Percentiles rank a stretch among this genome's conserved stretches.
Evolutionary conservation across 495 filamentous ascomycete species (phyloP).

Genomic region (Cladorrhinum samala): DNA sequence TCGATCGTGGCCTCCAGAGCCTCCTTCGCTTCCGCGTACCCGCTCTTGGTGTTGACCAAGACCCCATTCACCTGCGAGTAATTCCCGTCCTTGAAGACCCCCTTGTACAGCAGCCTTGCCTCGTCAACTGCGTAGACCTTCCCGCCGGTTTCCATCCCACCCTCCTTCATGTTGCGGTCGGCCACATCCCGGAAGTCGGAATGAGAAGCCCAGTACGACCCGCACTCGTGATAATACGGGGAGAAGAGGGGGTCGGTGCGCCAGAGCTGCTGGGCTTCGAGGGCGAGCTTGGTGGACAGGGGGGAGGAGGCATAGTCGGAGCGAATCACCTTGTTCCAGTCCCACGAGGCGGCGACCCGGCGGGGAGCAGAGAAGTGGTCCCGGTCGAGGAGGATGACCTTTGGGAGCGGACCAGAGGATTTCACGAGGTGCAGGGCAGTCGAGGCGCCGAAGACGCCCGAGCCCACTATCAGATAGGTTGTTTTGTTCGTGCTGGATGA

Average conservation of each 20-base stretch:
- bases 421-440: slow-evolving; percentile 57
- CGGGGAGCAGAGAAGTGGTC: slow-evolving; percentile 34
- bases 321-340: slow-evolving; percentile 64
- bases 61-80: slow-evolving; percentile 46
- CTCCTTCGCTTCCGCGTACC: slow-evolving; percentile 57
- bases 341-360: slow-evolving; percentile 53
- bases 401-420: slow-evolving; percentile 41
- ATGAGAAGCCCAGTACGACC: slow-evolving; percentile 47
- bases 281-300: slow-evolving; percentile 50
- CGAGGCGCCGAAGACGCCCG: slow-evolving; percentile 60
- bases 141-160: slow-evolving; percentile 38
- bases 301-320: slow-evolving; percentile 53
- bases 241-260: slow-evolving; percentile 46
- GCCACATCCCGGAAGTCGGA: slow-evolving; percentile 42
- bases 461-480: slow-evolving; percentile 55
- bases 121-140: slow-evolving; percentile 38
- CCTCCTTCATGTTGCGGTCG: slow-evolving; percentile 43
- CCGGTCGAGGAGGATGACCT: slow-evolving; percentile 54
- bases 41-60: slow-evolving; percentile 47
- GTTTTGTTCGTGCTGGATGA: background rate
- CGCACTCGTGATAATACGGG: slow-evolving; percentile 52
- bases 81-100: slow-evolving; percentile 49
- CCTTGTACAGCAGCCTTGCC: slow-evolving; percentile 38
- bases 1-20: slow-evolving; percentile 42
- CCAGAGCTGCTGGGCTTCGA: slow-evolving; percentile 53